Evolutionary conservation across 192 early-diverging fungal species (phyloP), one percentile per base, ranked within the genome.

Genomic region (Rhizophagus clarus): DNA sequence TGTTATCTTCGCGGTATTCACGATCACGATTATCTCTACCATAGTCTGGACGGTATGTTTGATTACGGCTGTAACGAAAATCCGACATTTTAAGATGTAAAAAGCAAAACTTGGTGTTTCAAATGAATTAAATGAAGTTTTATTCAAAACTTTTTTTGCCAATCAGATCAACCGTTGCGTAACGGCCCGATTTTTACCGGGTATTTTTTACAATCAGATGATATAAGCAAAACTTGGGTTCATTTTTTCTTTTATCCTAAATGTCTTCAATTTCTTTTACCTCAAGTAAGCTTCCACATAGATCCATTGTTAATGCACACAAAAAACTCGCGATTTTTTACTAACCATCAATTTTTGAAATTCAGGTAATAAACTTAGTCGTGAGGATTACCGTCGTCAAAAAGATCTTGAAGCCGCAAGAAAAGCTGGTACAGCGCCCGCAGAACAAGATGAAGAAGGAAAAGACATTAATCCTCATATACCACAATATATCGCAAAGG

Each of bases 381-480:
- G 95, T 71, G 98, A 99, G 77, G 97, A 99, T 82, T 99, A 98
- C 87, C 91, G 93, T 71, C 91, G 91, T 73, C 96, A 96, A 81
- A 97, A 97, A 81, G 96, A 97, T 78, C 89, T 98, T 70, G 97
- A 99, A 72, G 96, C 96, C 11, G 97, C 97, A 72, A 92, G 98
- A 72, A 98, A 97, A 82, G 97, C 97, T 9, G 95, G 95, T 79
- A 95, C 94, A 37, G 94, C 94, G 12, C 92, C 95, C 28, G 91
- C 95, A 22, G 95, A 93, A 68, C 84, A 92, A 4, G 95, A 96
- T 84, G 93, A 92, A 31, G 92, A 94, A 56, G 98, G 97, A 49
- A 92, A 91, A 29, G 94, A 95, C 80, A 98, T 99, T 88, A 99
- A 99, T 83, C 98, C 98, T 24, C 97, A 99, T 82, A 99, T 98